phyloP scores from a whole-genome alignment of 2,329 filamentous ascomycete genomes.

The Albophoma yamanashiensis region DNA sequence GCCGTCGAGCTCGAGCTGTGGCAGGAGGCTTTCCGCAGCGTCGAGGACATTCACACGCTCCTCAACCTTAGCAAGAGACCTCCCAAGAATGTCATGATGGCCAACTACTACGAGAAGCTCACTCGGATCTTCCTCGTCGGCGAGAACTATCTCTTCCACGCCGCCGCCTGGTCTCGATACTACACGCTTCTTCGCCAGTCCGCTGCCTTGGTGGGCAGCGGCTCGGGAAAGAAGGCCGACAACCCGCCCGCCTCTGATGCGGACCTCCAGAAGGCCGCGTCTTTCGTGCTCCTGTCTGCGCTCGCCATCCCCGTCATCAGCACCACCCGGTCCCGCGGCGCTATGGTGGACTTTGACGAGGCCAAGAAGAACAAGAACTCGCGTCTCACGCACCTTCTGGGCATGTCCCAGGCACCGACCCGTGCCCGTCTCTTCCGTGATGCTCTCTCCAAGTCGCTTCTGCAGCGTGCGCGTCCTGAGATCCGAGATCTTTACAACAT shows the following conservation, averaged over 20 bases:
- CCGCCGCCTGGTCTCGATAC: constrained; percentile 93
- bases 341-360: constrained; percentile 93
- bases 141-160: constrained; percentile 99
- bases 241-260: constrained; percentile 83
- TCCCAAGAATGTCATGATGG: constrained; percentile 99
- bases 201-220: constrained; percentile 67
- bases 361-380: constrained; percentile 98
- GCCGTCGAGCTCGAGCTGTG: constrained; percentile 95
- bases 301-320: constrained; percentile 99
- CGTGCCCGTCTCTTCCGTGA: constrained; percentile 91
- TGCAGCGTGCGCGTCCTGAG: constrained; percentile 86
- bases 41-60: constrained; percentile 97
- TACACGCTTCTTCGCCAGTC: constrained; percentile 94
- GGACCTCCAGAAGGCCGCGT: constrained; percentile 88
- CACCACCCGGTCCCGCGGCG: constrained; percentile 90
- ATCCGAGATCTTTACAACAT: constrained; percentile 98
- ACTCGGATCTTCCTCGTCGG: constrained; percentile 97
- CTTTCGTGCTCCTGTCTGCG: constrained; percentile 88
- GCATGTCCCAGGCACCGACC: constrained; percentile 83
- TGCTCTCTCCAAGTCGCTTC: constrained; percentile 84
- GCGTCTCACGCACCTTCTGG: constrained; percentile 87
- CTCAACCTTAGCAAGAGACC: constrained; percentile 96
- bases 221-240: constrained; percentile 86
- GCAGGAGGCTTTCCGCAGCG: constrained; percentile 98
- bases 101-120: constrained; percentile 99